Evolutionary conservation across 257 asterid species (phyloP), one percentile per base, ranked within the genome.

Genomic region (Thymus mandschuricus): DNA sequence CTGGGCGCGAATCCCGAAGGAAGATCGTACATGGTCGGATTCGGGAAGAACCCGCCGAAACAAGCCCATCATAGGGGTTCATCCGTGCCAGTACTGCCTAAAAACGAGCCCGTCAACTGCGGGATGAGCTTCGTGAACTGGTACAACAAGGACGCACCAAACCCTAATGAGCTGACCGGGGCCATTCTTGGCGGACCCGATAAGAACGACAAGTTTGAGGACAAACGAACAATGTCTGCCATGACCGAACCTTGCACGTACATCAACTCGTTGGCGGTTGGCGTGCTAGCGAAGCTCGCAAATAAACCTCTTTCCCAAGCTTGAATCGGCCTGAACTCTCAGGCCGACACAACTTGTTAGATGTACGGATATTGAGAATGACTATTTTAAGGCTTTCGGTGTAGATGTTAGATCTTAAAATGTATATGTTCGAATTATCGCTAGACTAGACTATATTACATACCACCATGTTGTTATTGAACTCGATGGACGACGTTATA

Each of bases 11-110:
- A 89, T 66, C 97, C 98, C 0, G 33, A 45, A 57, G 80, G 82
- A 30, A 82, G 85, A 61, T 92, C 98, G 28, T 85, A 83, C 86
- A 92, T 92, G 98, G 98, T 89, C 6, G 98, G 98, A 13, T 92
- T 89, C 62, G 98, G 98, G 1, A 79, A 76, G 1, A 78, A 84
- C 2, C 92, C 96, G 31, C 98, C 98, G 8, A 79, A 30, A 54
- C 96, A 85, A 65, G 89, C 96, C 2, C 98, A 92, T 79, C 98
- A 92, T 40, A 75, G 97, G 74, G 98, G 98, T n/a, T 87, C 98
- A 0, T 92, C 98, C 2, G 89, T 92, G n/a, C 97, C 98, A 2
- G 33, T 0, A 48, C 60, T 82, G 72, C 10, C 83, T 3, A 27
- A 75, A 1, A 11, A 60, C 8, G 21, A 76, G 73, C 71, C 33